These are phyloP conservation scores for Metschnikowia koreensis DNA, from an alignment of 805 yeast species.

Conservation along the genomic window DNA sequence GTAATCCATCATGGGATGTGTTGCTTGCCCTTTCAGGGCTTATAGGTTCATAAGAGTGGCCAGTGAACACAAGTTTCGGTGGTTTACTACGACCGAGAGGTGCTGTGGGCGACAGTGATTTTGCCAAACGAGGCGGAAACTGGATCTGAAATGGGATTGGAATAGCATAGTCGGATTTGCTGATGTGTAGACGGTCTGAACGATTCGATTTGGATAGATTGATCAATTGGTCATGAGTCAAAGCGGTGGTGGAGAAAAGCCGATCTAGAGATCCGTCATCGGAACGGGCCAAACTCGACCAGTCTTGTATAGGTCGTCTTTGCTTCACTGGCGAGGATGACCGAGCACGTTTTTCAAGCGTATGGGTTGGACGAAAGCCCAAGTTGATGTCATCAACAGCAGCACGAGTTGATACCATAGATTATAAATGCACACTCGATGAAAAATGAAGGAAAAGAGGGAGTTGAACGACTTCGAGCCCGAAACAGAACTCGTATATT, in stretches of 20 bases:
- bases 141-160: slow-evolving; percentile 44
- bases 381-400: slow-evolving; percentile 7
- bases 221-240: slow-evolving; percentile 26
- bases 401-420: slow-evolving; percentile 7
- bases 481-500: too few relatives aligned
- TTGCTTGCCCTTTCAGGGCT: slow-evolving; percentile 8
- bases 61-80: slow-evolving; percentile 31
- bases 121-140: slow-evolving; percentile 40
- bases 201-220: slow-evolving; percentile 35
- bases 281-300: slow-evolving; percentile 19
- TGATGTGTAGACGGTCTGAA: slow-evolving; percentile 36
- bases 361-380: slow-evolving; percentile 2
- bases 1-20: not conserved
- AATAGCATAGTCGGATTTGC: slow-evolving; percentile 29
- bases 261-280: slow-evolving; percentile 19
- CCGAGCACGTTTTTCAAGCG: slow-evolving; percentile 27
- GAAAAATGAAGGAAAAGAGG: not conserved
- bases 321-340: slow-evolving; percentile 35
- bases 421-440: not conserved
- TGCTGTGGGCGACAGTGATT: slow-evolving; percentile 6
- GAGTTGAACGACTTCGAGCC: too few relatives aligned
- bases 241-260: slow-evolving; percentile 23
- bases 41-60: slow-evolving; percentile 36
- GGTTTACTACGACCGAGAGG: not conserved
- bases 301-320: slow-evolving; percentile 24